Conservation (phyloP, 257 asterid species). For the Buddleja alternifolia region DNA sequence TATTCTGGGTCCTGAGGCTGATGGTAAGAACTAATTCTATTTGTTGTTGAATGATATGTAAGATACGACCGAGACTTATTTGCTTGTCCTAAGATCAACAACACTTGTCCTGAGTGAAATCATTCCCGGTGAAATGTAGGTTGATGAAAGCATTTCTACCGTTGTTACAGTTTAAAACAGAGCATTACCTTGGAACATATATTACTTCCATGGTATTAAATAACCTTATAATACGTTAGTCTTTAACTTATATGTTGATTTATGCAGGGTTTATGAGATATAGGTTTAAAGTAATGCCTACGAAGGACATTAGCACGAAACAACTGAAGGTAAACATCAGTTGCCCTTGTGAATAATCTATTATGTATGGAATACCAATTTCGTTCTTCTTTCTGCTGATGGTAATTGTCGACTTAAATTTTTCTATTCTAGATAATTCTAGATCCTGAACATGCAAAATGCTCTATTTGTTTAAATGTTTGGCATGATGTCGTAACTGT, state of each 20-base stretch:
- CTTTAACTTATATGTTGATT: conserved; percentile 6
- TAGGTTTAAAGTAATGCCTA: conserved; percentile 78
- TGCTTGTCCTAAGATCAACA: too few species aligned
- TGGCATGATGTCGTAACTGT: conserved; percentile 98
- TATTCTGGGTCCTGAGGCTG: conserved; percentile 58
- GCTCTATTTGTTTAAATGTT: conserved; percentile 81
- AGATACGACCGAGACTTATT: too few species aligned
- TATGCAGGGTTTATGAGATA: conserved; percentile 72
- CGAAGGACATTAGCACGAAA: conserved; percentile 49
- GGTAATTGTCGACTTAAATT: conserved; percentile 23
- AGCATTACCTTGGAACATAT: background rate
- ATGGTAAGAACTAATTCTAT: conserved; percentile 45
- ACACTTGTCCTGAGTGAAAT: too few species aligned
- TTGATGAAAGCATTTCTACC: background rate
- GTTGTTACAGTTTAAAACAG: conserved; percentile 1
- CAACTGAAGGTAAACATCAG: conserved; percentile 63
- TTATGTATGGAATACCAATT: background rate
- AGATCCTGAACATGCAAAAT: conserved; percentile 87
- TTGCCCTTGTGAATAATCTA: conserved; percentile 7
- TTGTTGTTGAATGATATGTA: too few species aligned
- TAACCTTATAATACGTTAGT: conserved; percentile 19
- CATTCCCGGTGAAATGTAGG: too few species aligned
- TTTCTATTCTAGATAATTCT: conserved; percentile 54
- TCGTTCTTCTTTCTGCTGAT: conserved; percentile 10
- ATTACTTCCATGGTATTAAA: background rate